phyloP scores from a whole-genome alignment of 495 filamentous ascomycete species.

The Choiromyces venosus region DNA sequence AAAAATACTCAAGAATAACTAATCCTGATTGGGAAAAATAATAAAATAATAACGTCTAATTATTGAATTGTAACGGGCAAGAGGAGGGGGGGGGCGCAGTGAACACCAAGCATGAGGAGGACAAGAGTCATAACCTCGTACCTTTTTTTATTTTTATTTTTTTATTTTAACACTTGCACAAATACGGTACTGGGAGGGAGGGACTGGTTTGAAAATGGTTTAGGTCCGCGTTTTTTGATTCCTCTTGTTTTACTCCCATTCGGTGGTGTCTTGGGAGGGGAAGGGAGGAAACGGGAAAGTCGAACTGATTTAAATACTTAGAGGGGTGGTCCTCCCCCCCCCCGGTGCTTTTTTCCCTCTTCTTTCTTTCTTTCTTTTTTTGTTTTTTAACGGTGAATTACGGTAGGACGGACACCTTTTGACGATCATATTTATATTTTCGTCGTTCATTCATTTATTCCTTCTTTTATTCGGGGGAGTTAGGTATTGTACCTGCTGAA shows the following conservation, averaged over 20 bases:
- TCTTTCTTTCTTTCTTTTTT: too few relatives aligned
- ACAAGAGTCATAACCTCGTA: conserved; percentile 1
- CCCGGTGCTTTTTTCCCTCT: neutral
- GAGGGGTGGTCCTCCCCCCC: neutral
- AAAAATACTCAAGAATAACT: conserved; percentile 2
- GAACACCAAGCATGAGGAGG: neutral
- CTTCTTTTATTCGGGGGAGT: neutral
- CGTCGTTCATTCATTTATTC: neutral
- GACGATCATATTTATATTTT: neutral
- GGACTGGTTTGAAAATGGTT: neutral
- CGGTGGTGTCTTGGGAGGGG: neutral
- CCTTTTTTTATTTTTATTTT: too few relatives aligned
- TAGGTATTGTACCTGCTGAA: neutral
- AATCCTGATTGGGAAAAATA: neutral
- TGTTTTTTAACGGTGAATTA: neutral
- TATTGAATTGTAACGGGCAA: neutral
- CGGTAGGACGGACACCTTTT: neutral
- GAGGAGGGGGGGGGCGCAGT: neutral
- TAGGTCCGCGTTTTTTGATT: neutral
- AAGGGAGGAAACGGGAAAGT: too few relatives aligned
- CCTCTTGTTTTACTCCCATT: neutral
- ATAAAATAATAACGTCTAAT: neutral
- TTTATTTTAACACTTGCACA: neutral
- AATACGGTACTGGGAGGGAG: neutral
- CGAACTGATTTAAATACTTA: neutral